Evolutionary conservation across 2,329 filamentous ascomycete species (phyloP).

Genomic region (Sporothrix phasma): DNA sequence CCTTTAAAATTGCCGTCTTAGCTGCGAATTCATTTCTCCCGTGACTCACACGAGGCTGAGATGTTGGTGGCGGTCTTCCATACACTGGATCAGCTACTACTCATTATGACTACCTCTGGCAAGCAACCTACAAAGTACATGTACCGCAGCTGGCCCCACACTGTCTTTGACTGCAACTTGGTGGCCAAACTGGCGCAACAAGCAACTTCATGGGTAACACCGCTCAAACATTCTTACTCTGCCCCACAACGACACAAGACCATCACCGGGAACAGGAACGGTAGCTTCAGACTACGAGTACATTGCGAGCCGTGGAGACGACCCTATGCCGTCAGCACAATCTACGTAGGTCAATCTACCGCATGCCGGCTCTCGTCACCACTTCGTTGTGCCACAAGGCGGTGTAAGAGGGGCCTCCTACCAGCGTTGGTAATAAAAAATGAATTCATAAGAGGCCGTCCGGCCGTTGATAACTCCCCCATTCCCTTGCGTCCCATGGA

Average conservation of each 20-base stretch:
- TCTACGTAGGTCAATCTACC: not conserved
- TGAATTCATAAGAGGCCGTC: not conserved
- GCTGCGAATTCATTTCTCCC: not conserved
- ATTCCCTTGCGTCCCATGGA: not conserved
- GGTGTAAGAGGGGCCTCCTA: not conserved
- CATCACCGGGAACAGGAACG: not conserved
- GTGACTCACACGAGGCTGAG: conserved; percentile 18
- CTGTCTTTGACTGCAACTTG: not conserved
- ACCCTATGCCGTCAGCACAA: not conserved
- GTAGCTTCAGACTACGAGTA: not conserved
- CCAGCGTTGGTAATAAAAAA: not conserved
- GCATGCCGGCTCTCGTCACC: not conserved
- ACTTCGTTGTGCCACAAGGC: not conserved
- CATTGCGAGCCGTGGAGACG: not conserved
- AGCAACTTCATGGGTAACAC: not conserved
- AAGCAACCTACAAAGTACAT: not conserved
- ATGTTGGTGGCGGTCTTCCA: not conserved
- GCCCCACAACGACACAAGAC: too few species aligned
- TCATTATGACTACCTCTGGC: conserved; percentile 14
- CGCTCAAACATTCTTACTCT: not conserved
- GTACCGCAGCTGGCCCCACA: conserved; percentile 2
- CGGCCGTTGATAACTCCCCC: not conserved
- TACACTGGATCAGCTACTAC: conserved; percentile 6
- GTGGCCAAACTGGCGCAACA: not conserved
- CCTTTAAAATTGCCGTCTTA: not conserved